phyloP scores from a whole-genome alignment of 164 flowering plant species.

The Berberis thunbergii region DNA sequence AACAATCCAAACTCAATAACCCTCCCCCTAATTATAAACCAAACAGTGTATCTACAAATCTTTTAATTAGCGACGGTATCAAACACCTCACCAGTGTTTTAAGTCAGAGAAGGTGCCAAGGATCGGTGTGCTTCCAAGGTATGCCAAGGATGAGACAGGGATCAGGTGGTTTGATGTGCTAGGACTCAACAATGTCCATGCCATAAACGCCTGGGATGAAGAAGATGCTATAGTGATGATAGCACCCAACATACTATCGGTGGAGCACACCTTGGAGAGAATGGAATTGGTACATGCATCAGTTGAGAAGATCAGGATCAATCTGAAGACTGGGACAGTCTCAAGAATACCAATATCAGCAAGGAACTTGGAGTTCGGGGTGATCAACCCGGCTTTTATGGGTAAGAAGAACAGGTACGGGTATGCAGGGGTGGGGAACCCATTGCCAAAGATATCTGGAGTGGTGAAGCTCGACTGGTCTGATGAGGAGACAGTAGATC shows the following conservation, averaged over 20 bases:
- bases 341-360: slow-evolving; percentile 43
- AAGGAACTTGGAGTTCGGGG: slow-evolving; percentile 53
- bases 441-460: slow-evolving; percentile 58
- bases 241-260: slow-evolving; percentile 51
- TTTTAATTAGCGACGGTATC: too few species aligned
- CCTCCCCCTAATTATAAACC: too few species aligned
- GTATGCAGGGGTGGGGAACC: slow-evolving; percentile 53
- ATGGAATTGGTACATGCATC: slow-evolving; percentile 45
- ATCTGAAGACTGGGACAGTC: slow-evolving; percentile 41
- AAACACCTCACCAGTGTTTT: not conserved
- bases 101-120: slow-evolving; percentile 42
- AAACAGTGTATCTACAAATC: too few species aligned
- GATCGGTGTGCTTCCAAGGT: slow-evolving; percentile 60
- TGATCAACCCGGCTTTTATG: slow-evolving; percentile 42
- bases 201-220: slow-evolving; percentile 80
- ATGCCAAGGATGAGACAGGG: slow-evolving; percentile 48
- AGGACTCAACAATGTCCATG: slow-evolving; percentile 59
- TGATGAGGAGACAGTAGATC: slow-evolving; percentile 14
- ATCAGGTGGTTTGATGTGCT: slow-evolving; percentile 76
- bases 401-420: slow-evolving; percentile 49
- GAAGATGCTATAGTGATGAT: slow-evolving; percentile 43
- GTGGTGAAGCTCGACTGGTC: slow-evolving; percentile 57
- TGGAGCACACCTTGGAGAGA: slow-evolving; percentile 52
- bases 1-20: too few species aligned
- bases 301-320: slow-evolving; percentile 56